phyloP scores from a whole-genome alignment of 495 filamentous ascomycete species.

The Talaromyces borbonicus region DNA sequence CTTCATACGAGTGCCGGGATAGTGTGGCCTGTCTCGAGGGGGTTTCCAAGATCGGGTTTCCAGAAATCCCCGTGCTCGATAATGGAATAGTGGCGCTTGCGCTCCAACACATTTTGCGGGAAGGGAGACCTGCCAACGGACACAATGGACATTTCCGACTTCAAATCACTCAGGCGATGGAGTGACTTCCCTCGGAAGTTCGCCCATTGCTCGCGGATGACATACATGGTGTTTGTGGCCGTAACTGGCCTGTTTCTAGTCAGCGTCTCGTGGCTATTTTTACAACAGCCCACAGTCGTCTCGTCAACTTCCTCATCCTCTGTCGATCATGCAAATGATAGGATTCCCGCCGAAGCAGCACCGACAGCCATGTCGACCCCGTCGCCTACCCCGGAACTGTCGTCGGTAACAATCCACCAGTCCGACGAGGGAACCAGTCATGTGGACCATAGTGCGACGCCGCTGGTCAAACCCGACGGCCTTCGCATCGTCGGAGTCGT shows the following conservation, averaged over 20 bases:
- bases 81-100: too few relatives aligned
- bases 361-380: not conserved
- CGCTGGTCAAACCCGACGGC: conserved; percentile 5
- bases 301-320: not conserved
- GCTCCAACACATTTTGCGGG: too few relatives aligned
- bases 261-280: not conserved
- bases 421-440: conserved; percentile 5
- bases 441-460: conserved; percentile 4
- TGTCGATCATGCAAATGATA: not conserved
- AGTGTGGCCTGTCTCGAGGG: too few relatives aligned
- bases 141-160: conserved; percentile 2
- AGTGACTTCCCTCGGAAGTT: conserved; percentile 1
- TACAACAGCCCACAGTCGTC: not conserved
- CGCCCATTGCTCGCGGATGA: not conserved
- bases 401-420: conserved; percentile 5
- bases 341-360: not conserved
- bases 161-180: conserved; percentile 4
- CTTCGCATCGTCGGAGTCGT: conserved; percentile 22
- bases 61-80: too few relatives aligned
- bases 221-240: conserved; percentile 3
- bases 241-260: not conserved
- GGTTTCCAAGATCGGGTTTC: too few relatives aligned
- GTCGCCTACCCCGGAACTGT: conserved; percentile 3
- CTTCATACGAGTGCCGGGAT: too few relatives aligned
- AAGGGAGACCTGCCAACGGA: too few relatives aligned